Evolutionary conservation across 805 yeast genomes (phyloP).

Genomic region (Ascoidea asiatica): DNA sequence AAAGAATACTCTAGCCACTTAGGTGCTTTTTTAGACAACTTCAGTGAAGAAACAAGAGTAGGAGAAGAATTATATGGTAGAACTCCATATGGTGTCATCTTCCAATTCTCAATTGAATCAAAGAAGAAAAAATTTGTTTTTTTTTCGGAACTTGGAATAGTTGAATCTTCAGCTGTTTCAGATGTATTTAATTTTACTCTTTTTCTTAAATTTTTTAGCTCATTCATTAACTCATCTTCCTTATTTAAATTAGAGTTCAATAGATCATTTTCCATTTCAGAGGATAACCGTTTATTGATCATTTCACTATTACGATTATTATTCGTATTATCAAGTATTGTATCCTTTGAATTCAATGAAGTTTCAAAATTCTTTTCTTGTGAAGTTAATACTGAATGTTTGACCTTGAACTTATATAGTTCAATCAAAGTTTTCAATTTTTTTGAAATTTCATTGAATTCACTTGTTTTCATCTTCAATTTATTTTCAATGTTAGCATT

Average conservation of each 20-base stretch:
- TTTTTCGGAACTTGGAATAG: neutral
- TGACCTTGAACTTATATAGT: no score
- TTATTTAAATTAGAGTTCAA: neutral
- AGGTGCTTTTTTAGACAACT: no score
- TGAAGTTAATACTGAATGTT: no score
- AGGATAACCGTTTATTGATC: neutral
- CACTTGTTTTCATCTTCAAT: no score
- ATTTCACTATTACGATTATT: no score
- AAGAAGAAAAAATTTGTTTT: no score
- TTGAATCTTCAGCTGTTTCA: neutral
- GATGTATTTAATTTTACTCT: neutral
- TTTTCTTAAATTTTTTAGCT: neutral
- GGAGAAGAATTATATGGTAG: neutral
- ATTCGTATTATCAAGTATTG: neutral
- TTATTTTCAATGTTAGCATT: neutral
- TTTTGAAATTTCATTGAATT: neutral
- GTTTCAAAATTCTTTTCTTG: no score
- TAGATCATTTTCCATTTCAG: neutral
- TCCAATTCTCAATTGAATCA: neutral
- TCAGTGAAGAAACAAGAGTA: no score
- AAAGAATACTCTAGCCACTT: no score
- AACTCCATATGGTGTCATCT: neutral
- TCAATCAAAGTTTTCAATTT: neutral
- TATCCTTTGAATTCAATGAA: no score
- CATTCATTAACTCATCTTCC: neutral